phyloP scores from a whole-genome alignment of 192 early-diverging fungal genomes.

The Coemansia sp. region DNA sequence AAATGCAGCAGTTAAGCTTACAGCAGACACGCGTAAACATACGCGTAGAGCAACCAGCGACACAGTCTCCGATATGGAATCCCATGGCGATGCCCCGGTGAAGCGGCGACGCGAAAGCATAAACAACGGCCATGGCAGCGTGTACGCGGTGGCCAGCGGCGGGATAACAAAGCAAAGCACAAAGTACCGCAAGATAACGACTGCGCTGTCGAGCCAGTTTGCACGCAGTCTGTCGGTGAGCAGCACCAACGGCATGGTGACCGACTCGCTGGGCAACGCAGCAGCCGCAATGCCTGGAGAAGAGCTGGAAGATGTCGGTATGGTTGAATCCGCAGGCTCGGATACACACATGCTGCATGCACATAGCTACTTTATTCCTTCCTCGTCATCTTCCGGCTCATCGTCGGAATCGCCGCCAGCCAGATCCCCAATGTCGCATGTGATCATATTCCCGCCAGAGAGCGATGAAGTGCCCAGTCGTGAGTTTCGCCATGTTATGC shows the following conservation, averaged over 20 bases:
- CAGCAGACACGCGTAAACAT: slow-evolving; percentile 31
- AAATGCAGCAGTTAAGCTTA: background rate
- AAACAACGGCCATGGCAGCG: slow-evolving; percentile 7
- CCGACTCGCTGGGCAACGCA: background rate
- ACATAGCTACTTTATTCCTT: background rate
- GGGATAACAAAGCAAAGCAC: slow-evolving; percentile 23
- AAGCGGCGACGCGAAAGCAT: slow-evolving; percentile 51
- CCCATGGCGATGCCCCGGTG: slow-evolving; percentile 22
- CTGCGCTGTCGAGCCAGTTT: slow-evolving; percentile 48
- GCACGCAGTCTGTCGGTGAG: slow-evolving; percentile 50
- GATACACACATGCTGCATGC: background rate
- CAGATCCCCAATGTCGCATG: background rate
- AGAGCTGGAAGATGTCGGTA: background rate
- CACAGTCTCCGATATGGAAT: slow-evolving; percentile 46
- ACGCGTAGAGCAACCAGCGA: slow-evolving; percentile 36
- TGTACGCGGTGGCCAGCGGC: slow-evolving; percentile 4
- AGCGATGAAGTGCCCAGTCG: background rate
- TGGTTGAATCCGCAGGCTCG: background rate
- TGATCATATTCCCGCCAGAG: background rate
- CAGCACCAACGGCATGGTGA: background rate
- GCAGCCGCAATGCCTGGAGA: background rate
- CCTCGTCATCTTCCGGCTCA: slow-evolving; percentile 29
- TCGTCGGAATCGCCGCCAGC: slow-evolving; percentile 13
- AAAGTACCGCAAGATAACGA: slow-evolving; percentile 42
- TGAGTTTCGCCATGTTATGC: slow-evolving; percentile 9